Evolutionary conservation across 1,139 yeast genomes (phyloP).

Genomic region (Candida sanyaensis): DNA sequence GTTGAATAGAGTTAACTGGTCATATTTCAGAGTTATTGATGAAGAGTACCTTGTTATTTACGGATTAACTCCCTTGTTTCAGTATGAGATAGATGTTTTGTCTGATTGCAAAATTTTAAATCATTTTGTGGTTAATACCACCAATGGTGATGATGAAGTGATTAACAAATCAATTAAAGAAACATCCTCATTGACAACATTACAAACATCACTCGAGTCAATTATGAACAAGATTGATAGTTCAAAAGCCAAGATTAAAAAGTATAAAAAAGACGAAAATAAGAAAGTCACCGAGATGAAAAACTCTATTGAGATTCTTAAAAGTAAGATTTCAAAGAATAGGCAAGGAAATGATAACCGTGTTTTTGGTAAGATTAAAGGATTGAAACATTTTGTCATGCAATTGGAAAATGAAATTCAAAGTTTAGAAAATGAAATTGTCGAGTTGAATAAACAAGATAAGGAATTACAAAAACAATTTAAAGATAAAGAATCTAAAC

Average conservation of each 20-base stretch:
- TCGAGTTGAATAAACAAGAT: slow-evolving; percentile 19
- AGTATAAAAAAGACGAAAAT: slow-evolving; percentile 62
- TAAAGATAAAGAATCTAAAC: slow-evolving; percentile 22
- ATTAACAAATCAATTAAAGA: slow-evolving; percentile 39
- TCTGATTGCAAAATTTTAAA: slow-evolving; percentile 30
- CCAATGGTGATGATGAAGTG: slow-evolving; percentile 22
- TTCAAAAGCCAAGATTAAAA: slow-evolving; percentile 54
- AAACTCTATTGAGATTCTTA: slow-evolving; percentile 59
- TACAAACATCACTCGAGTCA: slow-evolving; percentile 63
- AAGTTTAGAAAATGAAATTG: slow-evolving; percentile 24
- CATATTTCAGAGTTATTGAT: slow-evolving; percentile 48
- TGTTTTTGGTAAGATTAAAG: slow-evolving; percentile 40
- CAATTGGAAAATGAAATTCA: slow-evolving; percentile 43
- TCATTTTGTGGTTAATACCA: slow-evolving; percentile 34
- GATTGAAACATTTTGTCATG: slow-evolving; percentile 41
- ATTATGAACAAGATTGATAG: slow-evolving; percentile 57
- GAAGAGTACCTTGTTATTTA: slow-evolving; percentile 51
- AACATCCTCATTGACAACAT: slow-evolving; percentile 56
- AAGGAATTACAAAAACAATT: slow-evolving; percentile 19
- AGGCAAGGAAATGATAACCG: slow-evolving; percentile 31
- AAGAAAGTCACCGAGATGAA: slow-evolving; percentile 54
- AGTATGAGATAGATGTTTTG: slow-evolving; percentile 62
- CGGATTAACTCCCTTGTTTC: slow-evolving; percentile 68
- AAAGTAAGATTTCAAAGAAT: slow-evolving; percentile 46
- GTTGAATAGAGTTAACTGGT: slow-evolving; percentile 66